Conservation (phyloP, 164 flowering plant species). For the Umbilicus rupestris region DNA sequence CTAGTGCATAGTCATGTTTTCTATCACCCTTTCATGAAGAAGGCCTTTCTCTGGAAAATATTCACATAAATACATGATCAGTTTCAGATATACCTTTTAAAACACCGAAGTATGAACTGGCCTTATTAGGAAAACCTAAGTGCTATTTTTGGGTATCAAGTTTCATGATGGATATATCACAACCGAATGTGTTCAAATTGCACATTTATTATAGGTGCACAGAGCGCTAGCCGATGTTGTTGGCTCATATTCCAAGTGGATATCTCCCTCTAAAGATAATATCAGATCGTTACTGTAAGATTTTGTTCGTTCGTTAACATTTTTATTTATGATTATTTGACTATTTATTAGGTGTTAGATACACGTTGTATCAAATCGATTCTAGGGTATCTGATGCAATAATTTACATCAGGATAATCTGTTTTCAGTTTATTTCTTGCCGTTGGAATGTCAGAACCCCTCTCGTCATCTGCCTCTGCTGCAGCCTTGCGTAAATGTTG, state of each 20-base stretch:
- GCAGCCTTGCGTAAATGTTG: constrained; percentile 77
- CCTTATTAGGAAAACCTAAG: not conserved
- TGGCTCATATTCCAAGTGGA: constrained; percentile 83
- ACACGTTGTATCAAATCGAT: not conserved
- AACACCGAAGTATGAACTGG: not conserved
- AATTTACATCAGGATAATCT: constrained; percentile 17
- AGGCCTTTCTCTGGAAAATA: not conserved
- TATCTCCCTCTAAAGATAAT: constrained; percentile 43
- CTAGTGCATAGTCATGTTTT: not conserved
- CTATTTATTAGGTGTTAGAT: not conserved
- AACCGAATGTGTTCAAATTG: constrained; percentile 4
- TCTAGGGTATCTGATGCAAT: constrained; percentile 16
- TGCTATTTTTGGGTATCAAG: not conserved
- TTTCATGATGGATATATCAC: not conserved
- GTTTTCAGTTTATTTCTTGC: constrained; percentile 83
- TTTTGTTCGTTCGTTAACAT: not conserved
- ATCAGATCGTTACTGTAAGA: constrained; percentile 60
- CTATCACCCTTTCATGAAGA: not conserved
- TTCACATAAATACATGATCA: not conserved
- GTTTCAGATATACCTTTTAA: not conserved
- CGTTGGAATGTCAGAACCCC: constrained; percentile 62
- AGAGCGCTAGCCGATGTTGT: constrained; percentile 76
- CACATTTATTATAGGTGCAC: constrained; percentile 43
- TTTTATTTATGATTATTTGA: not conserved
- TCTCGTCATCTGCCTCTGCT: constrained; percentile 65